These are phyloP conservation scores for Camellia oleifera DNA, from an alignment of 179 eudicot genomes.

Conservation along the genomic window DNA sequence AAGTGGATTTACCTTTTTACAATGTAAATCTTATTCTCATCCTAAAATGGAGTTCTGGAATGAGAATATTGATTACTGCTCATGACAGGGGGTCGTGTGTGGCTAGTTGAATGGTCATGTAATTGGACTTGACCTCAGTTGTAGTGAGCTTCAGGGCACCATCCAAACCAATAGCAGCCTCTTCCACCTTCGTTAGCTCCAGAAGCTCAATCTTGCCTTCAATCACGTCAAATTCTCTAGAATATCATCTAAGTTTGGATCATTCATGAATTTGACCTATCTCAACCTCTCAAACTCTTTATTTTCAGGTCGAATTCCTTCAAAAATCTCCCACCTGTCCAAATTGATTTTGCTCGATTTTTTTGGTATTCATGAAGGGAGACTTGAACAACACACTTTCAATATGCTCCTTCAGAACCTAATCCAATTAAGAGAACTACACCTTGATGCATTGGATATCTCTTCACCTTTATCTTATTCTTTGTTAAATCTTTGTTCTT, in stretches of 20 bases:
- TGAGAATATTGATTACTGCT: conserved; percentile 21
- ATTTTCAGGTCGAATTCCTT: neutral
- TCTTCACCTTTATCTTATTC: conserved; percentile 12
- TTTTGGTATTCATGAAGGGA: neutral
- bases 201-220: conserved; percentile 24
- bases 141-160: conserved; percentile 16
- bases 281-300: conserved; percentile 25
- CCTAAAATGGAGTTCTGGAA: conserved; percentile 19
- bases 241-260: conserved; percentile 22
- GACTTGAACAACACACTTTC: too few species aligned
- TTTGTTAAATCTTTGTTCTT: conserved; percentile 11
- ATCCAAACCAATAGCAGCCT: conserved; percentile 23
- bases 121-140: conserved; percentile 21
- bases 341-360: neutral
- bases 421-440: conserved; percentile 16
- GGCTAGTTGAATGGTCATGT: conserved; percentile 15
- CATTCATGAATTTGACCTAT: conserved; percentile 16
- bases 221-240: conserved; percentile 23
- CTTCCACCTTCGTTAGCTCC: conserved; percentile 22
- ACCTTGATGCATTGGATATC: neutral
- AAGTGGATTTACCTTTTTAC: too few species aligned
- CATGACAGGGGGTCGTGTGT: conserved; percentile 35
- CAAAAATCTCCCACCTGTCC: too few species aligned
- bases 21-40: neutral
- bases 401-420: conserved; percentile 4